phyloP scores from a whole-genome alignment of 192 early-diverging fungal species.

The Coemansia erecta region DNA sequence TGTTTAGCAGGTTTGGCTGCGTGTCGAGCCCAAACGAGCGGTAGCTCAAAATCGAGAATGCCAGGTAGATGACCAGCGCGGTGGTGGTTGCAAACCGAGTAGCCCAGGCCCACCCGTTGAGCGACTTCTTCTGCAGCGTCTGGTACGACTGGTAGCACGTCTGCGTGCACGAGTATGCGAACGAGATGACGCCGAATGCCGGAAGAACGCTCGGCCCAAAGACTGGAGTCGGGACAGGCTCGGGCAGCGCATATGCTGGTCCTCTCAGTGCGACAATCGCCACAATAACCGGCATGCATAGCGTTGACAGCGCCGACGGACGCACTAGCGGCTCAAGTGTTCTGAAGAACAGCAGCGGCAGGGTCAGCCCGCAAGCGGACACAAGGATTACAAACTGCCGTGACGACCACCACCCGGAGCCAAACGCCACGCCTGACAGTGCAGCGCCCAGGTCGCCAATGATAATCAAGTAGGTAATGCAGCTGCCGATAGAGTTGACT shows the following conservation, averaged over 20 bases:
- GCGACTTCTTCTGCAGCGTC: slow-evolving; percentile 49
- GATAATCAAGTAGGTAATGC: slow-evolving; percentile 63
- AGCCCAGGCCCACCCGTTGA: slow-evolving; percentile 52
- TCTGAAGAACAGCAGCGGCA: slow-evolving; percentile 63
- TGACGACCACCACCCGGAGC: slow-evolving; percentile 13
- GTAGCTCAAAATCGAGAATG: slow-evolving; percentile 63
- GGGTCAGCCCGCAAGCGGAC: slow-evolving; percentile 32
- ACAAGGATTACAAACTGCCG: slow-evolving; percentile 22
- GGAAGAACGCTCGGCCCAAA: slow-evolving; percentile 62
- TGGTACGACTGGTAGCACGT: slow-evolving; percentile 59
- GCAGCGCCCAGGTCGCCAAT: slow-evolving; percentile 39
- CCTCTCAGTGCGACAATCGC: slow-evolving; percentile 58
- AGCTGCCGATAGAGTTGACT: slow-evolving; percentile 59
- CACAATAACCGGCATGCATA: slow-evolving; percentile 64
- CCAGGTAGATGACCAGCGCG: slow-evolving; percentile 56
- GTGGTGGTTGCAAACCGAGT: slow-evolving; percentile 51
- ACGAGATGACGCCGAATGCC: slow-evolving; percentile 64
- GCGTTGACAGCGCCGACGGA: slow-evolving; percentile 57
- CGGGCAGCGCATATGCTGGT: slow-evolving; percentile 52
- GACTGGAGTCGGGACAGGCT: slow-evolving; percentile 53
- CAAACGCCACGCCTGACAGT: slow-evolving; percentile 21
- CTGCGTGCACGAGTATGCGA: slow-evolving; percentile 66
- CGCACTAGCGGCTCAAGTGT: slow-evolving; percentile 60
- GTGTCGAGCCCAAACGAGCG: slow-evolving; percentile 60
- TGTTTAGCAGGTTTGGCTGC: slow-evolving; percentile 65